Evolutionary conservation across 1,284 basidiomycete species (phyloP).

Genomic region (Ustilago trichophora): DNA sequence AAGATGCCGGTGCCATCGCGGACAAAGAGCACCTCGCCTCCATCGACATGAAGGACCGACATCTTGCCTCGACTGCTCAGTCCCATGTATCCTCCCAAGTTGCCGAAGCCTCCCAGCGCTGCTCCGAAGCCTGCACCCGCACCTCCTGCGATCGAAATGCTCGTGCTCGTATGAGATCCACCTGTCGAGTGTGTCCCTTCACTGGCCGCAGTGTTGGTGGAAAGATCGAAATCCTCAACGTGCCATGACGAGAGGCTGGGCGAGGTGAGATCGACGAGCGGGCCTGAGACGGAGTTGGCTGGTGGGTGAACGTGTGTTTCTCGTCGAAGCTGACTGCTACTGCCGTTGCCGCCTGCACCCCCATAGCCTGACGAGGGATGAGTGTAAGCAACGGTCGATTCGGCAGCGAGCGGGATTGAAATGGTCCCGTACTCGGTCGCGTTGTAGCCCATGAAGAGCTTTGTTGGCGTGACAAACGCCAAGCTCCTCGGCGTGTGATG

Average conservation of each 20-base stretch:
- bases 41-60: constrained; percentile 74
- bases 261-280: constrained; percentile 40
- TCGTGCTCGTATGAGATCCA: constrained; percentile 19
- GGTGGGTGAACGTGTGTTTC: constrained; percentile 42
- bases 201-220: constrained; percentile 9
- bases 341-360: constrained; percentile 10
- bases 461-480: constrained; percentile 75
- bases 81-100: constrained; percentile 87
- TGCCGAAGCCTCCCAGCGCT: constrained; percentile 70
- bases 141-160: constrained; percentile 18
- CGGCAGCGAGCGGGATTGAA: constrained; percentile 69
- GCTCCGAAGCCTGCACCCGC: constrained; percentile 30
- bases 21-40: constrained; percentile 65
- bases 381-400: constrained; percentile 43
- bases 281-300: constrained; percentile 35
- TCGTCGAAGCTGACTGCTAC: constrained; percentile 14
- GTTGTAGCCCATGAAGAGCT: constrained; percentile 77
- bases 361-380: constrained; percentile 31
- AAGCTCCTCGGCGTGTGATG: constrained; percentile 85
- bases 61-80: constrained; percentile 76
- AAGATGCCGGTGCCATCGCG: constrained; percentile 70
- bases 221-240: constrained; percentile 44
- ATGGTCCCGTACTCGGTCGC: constrained; percentile 81
- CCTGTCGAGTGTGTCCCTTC: constrained; percentile 10
- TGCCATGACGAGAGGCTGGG: constrained; percentile 36